phyloP scores from a whole-genome alignment of 2,329 filamentous ascomycete species.

The Stagonosporopsis vannaccii region DNA sequence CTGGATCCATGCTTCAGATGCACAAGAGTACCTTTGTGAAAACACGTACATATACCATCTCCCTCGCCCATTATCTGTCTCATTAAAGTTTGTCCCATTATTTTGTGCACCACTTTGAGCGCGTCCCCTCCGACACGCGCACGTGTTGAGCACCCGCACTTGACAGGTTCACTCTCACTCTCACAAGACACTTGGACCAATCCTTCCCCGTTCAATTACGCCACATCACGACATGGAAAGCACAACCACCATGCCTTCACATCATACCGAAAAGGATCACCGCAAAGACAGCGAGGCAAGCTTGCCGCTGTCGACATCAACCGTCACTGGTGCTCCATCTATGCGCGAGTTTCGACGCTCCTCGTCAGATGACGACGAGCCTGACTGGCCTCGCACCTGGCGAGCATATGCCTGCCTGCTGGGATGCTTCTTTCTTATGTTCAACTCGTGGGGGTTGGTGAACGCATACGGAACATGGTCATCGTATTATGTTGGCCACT shows the following conservation, averaged over 20 bases:
- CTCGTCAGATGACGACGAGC: conserved; percentile 37
- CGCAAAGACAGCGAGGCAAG: conserved; percentile 29
- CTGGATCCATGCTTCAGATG: conserved; percentile 24
- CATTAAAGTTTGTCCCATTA: conserved; percentile 13
- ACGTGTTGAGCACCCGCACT: conserved; percentile 29
- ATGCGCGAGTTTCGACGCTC: conserved; percentile 28
- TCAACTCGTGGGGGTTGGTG: conserved; percentile 58
- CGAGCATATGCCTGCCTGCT: conserved; percentile 54
- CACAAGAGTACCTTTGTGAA: conserved; percentile 28
- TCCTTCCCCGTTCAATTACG: conserved; percentile 14
- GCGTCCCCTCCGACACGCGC: conserved; percentile 26
- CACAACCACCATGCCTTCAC: conserved; percentile 23
- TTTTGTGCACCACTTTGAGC: conserved; percentile 26
- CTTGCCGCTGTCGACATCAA: conserved; percentile 35
- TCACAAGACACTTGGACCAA: conserved; percentile 11
- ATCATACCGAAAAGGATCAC: conserved; percentile 27
- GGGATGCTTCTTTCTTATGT: conserved; percentile 61
- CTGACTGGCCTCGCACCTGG: conserved; percentile 56
- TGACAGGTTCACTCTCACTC: conserved; percentile 12
- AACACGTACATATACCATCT: conserved; percentile 26
- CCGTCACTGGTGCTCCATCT: conserved; percentile 30
- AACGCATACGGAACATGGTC: conserved; percentile 60
- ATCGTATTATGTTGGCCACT: conserved; percentile 57
- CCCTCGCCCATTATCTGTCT: conserved; percentile 9
- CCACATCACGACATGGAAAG: conserved; percentile 14